A percentile compares a stretch with the other conserved stretches of the same genome.
Evolutionary conservation across 2,329 filamentous ascomycete genomes (phyloP).

Genomic region (Aureobasidium namibiae): DNA sequence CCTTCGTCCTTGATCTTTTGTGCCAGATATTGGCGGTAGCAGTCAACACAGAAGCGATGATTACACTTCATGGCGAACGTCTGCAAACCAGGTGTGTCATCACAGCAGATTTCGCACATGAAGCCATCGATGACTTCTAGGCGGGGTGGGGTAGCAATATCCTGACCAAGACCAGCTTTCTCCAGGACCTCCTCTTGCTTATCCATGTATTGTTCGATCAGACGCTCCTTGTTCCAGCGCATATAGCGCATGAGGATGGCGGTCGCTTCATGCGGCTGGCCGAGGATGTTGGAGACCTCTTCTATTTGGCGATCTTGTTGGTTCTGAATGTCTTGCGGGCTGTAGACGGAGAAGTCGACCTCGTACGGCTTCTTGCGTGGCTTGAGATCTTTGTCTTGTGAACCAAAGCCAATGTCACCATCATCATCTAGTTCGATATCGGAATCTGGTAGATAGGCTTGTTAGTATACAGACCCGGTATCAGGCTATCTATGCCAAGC

Average conservation of each 20-base stretch:
- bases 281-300: slow-evolving; percentile 86
- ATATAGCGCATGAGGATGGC: slow-evolving; percentile 84
- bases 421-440: slow-evolving; percentile 50
- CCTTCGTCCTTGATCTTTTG: slow-evolving; percentile 96
- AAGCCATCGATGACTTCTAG: slow-evolving; percentile 69
- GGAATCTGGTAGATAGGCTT: slow-evolving; percentile 30
- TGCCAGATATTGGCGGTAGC: slow-evolving; percentile 81
- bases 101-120: slow-evolving; percentile 90
- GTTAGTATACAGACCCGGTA: slow-evolving; percentile 29
- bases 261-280: slow-evolving; percentile 78
- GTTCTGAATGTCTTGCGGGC: slow-evolving; percentile 69
- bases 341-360: slow-evolving; percentile 74
- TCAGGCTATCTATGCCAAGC: neutral
- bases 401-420: slow-evolving; percentile 51
- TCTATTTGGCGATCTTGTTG: slow-evolving; percentile 81
- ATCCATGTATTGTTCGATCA: slow-evolving; percentile 97
- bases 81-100: slow-evolving; percentile 67
- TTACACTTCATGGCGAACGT: slow-evolving; percentile 93
- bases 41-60: slow-evolving; percentile 86
- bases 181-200: slow-evolving; percentile 70
- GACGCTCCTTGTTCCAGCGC: slow-evolving; percentile 90
- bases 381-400: slow-evolving; percentile 63
- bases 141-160: slow-evolving; percentile 53
- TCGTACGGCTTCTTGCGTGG: slow-evolving; percentile 70
- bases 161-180: slow-evolving; percentile 69